These are phyloP conservation scores for Didymella lethalis DNA, from an alignment of 2,329 filamentous ascomycete species.

Conservation along the genomic window DNA sequence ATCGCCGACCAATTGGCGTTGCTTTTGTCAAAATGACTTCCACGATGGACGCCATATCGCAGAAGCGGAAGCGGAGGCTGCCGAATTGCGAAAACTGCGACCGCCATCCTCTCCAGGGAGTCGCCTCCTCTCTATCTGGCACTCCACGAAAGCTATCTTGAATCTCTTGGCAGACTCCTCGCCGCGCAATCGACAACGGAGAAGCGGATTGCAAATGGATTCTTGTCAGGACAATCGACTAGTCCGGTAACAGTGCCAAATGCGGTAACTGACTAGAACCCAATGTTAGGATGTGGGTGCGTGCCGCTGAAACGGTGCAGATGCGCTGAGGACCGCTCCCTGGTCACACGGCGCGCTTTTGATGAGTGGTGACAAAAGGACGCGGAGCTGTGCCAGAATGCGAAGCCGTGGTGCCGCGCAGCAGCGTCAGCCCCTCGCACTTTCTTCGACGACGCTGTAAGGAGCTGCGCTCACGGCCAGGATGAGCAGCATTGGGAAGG, in stretches of 20 bases:
- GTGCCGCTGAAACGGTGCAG: conserved; percentile 16
- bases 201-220: conserved; percentile 33
- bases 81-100: conserved; percentile 15
- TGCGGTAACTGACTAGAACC: conserved; percentile 21
- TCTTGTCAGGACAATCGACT: conserved; percentile 27
- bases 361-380: conserved; percentile 8
- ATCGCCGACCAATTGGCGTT: conserved; percentile 17
- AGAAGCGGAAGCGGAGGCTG: conserved; percentile 21
- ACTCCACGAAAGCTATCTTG: conserved; percentile 15
- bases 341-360: conserved; percentile 12
- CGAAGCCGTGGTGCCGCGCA: conserved; percentile 1
- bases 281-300: conserved; percentile 14
- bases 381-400: conserved; percentile 9
- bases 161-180: conserved; percentile 16
- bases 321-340: conserved; percentile 5
- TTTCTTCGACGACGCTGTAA: conserved; percentile 10
- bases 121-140: conserved; percentile 24
- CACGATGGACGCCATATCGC: conserved; percentile 10
- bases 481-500: conserved; percentile 12
- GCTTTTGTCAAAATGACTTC: conserved; percentile 18
- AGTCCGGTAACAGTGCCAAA: conserved; percentile 15
- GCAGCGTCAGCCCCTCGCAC: conserved; percentile 8
- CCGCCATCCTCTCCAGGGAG: conserved; percentile 20
- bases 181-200: conserved; percentile 9
- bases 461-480: conserved; percentile 13